These are phyloP conservation scores for Pseudopithomyces maydicus DNA, from an alignment of 2,329 filamentous ascomycete species.

Conservation along the genomic window DNA sequence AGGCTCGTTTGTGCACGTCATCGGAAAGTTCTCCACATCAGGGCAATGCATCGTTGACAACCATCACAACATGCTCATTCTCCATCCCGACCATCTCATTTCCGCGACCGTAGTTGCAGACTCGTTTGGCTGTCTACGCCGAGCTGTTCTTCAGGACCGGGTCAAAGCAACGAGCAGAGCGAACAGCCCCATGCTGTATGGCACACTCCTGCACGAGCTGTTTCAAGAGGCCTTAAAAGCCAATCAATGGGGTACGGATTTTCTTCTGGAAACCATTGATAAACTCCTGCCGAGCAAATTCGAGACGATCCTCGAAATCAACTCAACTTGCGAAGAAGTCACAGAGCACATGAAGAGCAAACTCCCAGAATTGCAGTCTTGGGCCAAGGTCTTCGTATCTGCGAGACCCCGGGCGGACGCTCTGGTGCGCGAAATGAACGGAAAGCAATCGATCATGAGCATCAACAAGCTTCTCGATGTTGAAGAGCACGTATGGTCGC, in stretches of 20 bases:
- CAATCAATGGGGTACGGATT: slow-evolving; percentile 78
- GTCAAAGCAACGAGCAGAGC: slow-evolving; percentile 88
- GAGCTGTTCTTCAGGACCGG: slow-evolving; percentile 91
- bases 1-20: slow-evolving; percentile 83
- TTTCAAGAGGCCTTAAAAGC: slow-evolving; percentile 88
- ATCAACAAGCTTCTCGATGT: slow-evolving; percentile 94
- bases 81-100: slow-evolving; percentile 94
- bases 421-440: slow-evolving; percentile 77
- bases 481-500: slow-evolving; percentile 98
- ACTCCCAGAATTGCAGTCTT: slow-evolving; percentile 78
- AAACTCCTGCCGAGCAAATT: slow-evolving; percentile 75
- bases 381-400: slow-evolving; percentile 82
- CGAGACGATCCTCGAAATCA: slow-evolving; percentile 88
- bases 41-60: slow-evolving; percentile 86
- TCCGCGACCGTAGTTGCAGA: slow-evolving; percentile 96
- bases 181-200: slow-evolving; percentile 83
- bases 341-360: slow-evolving; percentile 82
- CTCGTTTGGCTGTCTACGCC: slow-evolving; percentile 87
- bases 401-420: slow-evolving; percentile 72
- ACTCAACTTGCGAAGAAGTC: slow-evolving; percentile 73
- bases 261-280: slow-evolving; percentile 70
- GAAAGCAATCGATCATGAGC: slow-evolving; percentile 77
- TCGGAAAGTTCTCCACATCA: slow-evolving; percentile 72
- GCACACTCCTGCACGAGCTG: slow-evolving; percentile 90
- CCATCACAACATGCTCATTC: slow-evolving; percentile 78